A percentile compares a stretch with the other conserved stretches of the same genome.
Conservation (phyloP, 164 flowering plant genomes). For the Dillenia suffruticosa region DNA sequence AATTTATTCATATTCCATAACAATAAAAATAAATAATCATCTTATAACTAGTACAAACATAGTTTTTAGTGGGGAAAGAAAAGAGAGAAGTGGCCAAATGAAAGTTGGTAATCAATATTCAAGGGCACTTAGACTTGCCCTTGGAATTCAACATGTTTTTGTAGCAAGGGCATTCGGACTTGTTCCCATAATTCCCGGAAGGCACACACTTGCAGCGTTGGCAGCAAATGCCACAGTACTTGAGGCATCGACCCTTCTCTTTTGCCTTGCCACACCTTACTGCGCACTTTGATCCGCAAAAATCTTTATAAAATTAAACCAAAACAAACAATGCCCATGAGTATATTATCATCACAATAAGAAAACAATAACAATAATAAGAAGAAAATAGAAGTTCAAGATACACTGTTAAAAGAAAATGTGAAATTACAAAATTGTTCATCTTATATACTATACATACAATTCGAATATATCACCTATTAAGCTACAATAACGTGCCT, state of each 20-base stretch:
- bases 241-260: conserved; percentile 5
- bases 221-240: conserved; percentile 13
- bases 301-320: not conserved
- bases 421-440: too few relatives aligned
- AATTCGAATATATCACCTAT: too few relatives aligned
- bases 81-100: too few relatives aligned
- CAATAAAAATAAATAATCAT: too few relatives aligned
- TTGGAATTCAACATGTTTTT: conserved; percentile 11
- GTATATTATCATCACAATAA: not conserved
- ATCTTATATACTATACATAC: too few relatives aligned
- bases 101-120: not conserved
- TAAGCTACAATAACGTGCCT: too few relatives aligned
- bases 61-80: too few relatives aligned
- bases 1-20: too few relatives aligned
- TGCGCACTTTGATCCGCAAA: conserved; percentile 2
- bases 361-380: not conserved
- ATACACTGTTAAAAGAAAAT: too few relatives aligned
- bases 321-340: too few relatives aligned
- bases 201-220: conserved; percentile 13
- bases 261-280: conserved; percentile 10
- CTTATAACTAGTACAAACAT: too few relatives aligned
- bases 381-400: too few relatives aligned
- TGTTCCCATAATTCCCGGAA: conserved; percentile 13
- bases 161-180: conserved; percentile 15
- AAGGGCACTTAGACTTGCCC: conserved; percentile 21